phyloP scores from a whole-genome alignment of 1,139 yeast species.

The Zygosaccharomyces pseudobailii region DNA sequence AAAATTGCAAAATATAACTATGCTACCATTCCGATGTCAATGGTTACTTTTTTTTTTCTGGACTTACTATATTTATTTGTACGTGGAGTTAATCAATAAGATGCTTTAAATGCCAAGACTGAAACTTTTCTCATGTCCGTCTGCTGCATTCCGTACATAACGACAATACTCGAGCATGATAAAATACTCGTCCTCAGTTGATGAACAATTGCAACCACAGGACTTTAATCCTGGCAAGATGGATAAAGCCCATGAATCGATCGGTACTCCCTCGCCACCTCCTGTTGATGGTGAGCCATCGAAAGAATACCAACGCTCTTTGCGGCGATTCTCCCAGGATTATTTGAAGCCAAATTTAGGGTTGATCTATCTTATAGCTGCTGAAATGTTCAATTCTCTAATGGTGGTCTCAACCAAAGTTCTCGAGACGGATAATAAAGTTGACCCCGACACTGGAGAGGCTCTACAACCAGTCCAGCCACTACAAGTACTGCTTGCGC shows the following conservation, averaged over 20 bases:
- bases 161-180: background rate
- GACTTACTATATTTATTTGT: too few relatives aligned
- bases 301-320: constrained; percentile 1
- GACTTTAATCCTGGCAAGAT: background rate
- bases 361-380: constrained; percentile 42
- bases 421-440: constrained; percentile 50
- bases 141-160: background rate
- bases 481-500: constrained; percentile 64
- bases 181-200: background rate
- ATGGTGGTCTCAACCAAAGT: constrained; percentile 76
- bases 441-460: constrained; percentile 14
- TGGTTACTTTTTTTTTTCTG: too few relatives aligned
- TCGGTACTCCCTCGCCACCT: background rate
- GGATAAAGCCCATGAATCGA: background rate
- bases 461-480: constrained; percentile 49
- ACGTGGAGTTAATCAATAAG: too few relatives aligned
- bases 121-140: too few relatives aligned
- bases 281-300: background rate
- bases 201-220: background rate
- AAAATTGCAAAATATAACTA: too few relatives aligned
- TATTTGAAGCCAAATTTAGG: constrained; percentile 34
- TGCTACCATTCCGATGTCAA: too few relatives aligned
- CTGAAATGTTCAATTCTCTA: constrained; percentile 68
- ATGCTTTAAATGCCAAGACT: too few relatives aligned
- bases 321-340: constrained; percentile 14